Conservation (phyloP, 2,329 filamentous ascomycete species). For the Paramyrothecium sp. region DNA sequence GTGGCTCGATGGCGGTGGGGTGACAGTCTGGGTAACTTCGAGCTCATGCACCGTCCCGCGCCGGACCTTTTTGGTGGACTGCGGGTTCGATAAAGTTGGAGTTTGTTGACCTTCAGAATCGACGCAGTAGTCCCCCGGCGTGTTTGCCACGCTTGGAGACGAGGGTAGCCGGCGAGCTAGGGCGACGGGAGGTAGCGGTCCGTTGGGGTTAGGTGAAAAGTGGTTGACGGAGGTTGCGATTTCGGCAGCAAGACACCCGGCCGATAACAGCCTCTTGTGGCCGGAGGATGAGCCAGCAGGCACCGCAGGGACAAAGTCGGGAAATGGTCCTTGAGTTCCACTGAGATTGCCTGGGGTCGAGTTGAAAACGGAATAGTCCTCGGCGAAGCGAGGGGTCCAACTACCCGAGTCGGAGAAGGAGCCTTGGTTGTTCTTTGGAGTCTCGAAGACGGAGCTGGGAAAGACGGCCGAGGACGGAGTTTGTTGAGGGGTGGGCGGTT, state of each 20-base stretch:
- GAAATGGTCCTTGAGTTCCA: conserved; percentile 42
- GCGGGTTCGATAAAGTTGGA: conserved; percentile 21
- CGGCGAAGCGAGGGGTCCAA: conserved; percentile 62
- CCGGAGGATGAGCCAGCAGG: conserved; percentile 29
- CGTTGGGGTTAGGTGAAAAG: conserved; percentile 50
- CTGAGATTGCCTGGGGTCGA: conserved; percentile 59
- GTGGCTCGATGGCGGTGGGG: conserved; percentile 57
- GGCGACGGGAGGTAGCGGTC: conserved; percentile 59
- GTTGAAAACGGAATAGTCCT: conserved; percentile 66
- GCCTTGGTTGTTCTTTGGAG: conserved; percentile 47
- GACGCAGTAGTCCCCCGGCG: conserved; percentile 26
- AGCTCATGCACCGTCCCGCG: conserved; percentile 38
- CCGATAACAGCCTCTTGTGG: conserved; percentile 52
- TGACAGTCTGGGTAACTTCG: conserved; percentile 49
- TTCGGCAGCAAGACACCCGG: conserved; percentile 46
- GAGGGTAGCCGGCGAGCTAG: conserved; percentile 57
- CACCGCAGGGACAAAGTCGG: conserved; percentile 39
- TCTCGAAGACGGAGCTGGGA: conserved; percentile 56
- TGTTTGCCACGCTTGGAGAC: conserved; percentile 47
- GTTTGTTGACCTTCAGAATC: conserved; percentile 23
- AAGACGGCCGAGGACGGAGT: conserved; percentile 54
- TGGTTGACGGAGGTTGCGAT: conserved; percentile 63
- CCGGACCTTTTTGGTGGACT: conserved; percentile 43
- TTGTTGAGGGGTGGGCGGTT: conserved; percentile 57
- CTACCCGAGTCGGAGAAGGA: conserved; percentile 48